A percentile compares a stretch with the other conserved stretches of the same genome.
phyloP scores from a whole-genome alignment of 805 yeast species.

The Wickerhamomyces alni region DNA sequence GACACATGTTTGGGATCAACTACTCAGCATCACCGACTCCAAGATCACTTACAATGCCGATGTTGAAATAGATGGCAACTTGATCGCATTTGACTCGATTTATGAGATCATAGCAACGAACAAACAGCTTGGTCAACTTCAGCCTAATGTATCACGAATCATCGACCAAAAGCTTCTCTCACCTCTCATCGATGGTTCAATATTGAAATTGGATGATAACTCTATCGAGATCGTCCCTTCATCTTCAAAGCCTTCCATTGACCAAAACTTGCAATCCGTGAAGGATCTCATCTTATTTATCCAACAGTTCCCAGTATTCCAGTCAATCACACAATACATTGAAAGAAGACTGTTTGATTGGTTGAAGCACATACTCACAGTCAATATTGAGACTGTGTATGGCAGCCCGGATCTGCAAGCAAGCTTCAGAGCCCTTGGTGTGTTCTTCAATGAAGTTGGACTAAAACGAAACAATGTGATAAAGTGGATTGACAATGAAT shows the following conservation, averaged over 20 bases:
- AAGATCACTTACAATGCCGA: slow-evolving; percentile 11
- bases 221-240: slow-evolving; percentile 1
- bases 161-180: slow-evolving; percentile 13
- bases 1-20: slow-evolving; percentile 9
- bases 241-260: neutral
- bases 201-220: slow-evolving; percentile 4
- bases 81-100: slow-evolving; percentile 10
- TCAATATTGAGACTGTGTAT: slow-evolving; percentile 13
- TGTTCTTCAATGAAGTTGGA: slow-evolving; percentile 8
- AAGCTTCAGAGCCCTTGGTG: slow-evolving; percentile 12
- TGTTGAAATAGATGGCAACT: slow-evolving; percentile 15
- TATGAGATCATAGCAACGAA: slow-evolving; percentile 7
- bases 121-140: slow-evolving; percentile 3
- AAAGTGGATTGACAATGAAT: slow-evolving; percentile 19
- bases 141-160: slow-evolving; percentile 10
- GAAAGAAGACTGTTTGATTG: slow-evolving; percentile 17
- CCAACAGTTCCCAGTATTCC: slow-evolving; percentile 10
- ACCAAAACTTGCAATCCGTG: slow-evolving; percentile 11
- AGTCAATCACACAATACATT: slow-evolving; percentile 15
- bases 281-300: slow-evolving; percentile 15
- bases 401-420: slow-evolving; percentile 5
- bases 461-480: slow-evolving; percentile 16
- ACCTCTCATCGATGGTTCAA: slow-evolving; percentile 4
- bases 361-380: slow-evolving; percentile 15
- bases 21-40: slow-evolving; percentile 6